phyloP scores from a whole-genome alignment of 2,329 filamentous ascomycete species.

The Anthostomella pinea region DNA sequence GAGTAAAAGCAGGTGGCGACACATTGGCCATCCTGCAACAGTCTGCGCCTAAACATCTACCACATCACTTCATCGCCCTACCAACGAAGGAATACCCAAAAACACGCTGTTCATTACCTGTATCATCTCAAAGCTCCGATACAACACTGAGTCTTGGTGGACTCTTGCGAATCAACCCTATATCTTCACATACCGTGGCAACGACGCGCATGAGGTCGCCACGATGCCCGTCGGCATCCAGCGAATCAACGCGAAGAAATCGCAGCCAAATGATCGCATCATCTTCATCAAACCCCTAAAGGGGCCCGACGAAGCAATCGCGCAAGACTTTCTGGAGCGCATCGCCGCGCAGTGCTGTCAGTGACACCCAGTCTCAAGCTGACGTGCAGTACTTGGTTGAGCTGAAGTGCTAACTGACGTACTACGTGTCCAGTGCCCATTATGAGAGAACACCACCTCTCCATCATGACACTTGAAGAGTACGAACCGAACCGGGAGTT shows the following conservation, averaged over 20 bases:
- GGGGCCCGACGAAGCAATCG: conserved; percentile 58
- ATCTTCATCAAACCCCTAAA: conserved; percentile 81
- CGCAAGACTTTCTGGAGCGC: conserved; percentile 69
- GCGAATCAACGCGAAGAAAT: conserved; percentile 71
- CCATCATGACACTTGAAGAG: conserved; percentile 72
- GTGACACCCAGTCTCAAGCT: too few relatives aligned
- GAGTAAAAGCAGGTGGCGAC: too few relatives aligned
- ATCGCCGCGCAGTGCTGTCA: conserved; percentile 76
- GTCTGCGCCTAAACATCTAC: too few relatives aligned
- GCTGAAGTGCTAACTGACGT: too few relatives aligned
- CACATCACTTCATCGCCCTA: too few relatives aligned
- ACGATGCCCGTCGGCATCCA: conserved; percentile 75
- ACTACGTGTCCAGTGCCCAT: conserved; percentile 58
- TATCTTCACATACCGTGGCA: background rate
- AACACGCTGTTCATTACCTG: too few relatives aligned
- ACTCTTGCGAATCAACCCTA: conserved; percentile 1
- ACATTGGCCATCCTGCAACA: too few relatives aligned
- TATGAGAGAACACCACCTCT: conserved; percentile 64
- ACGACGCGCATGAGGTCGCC: background rate
- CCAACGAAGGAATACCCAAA: too few relatives aligned
- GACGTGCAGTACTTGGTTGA: too few relatives aligned
- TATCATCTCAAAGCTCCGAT: too few relatives aligned
- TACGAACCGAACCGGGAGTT: conserved; percentile 80
- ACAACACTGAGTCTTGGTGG: too few relatives aligned
- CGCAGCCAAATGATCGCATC: conserved; percentile 74